A percentile compares a stretch with the other conserved stretches of the same genome.
phyloP scores from a whole-genome alignment of 306 rosid species.

The Corylus avellana region DNA sequence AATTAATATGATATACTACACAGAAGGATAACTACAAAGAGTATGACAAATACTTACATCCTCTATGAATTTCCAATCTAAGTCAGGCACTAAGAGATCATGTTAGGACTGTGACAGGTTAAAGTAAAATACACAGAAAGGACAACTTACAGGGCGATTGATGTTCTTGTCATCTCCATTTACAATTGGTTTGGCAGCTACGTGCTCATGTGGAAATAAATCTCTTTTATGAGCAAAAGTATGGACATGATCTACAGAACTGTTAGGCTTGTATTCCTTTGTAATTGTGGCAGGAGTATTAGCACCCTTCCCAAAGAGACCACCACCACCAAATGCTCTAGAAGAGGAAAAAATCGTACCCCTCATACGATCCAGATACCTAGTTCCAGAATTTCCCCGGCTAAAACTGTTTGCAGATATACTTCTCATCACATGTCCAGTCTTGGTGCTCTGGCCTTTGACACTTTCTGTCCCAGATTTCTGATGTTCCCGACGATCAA shows the following conservation, averaged over 20 bases:
- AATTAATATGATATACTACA: neutral
- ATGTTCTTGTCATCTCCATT: slow-evolving; percentile 68
- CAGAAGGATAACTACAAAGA: slow-evolving; percentile 6
- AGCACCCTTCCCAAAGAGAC: slow-evolving; percentile 74
- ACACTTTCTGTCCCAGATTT: slow-evolving; percentile 59
- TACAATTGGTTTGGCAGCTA: slow-evolving; percentile 50
- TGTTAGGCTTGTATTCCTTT: slow-evolving; percentile 68
- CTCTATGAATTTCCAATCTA: neutral
- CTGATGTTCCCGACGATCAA: slow-evolving; percentile 61
- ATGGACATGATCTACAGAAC: slow-evolving; percentile 66
- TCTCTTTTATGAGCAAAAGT: slow-evolving; percentile 59
- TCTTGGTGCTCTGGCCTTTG: slow-evolving; percentile 57
- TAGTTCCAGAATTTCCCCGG: slow-evolving; percentile 71
- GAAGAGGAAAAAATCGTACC: slow-evolving; percentile 91
- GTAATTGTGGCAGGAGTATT: slow-evolving; percentile 44
- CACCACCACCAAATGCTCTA: slow-evolving; percentile 78
- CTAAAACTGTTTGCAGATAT: slow-evolving; percentile 44
- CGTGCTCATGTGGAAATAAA: slow-evolving; percentile 58
- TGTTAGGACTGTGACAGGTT: slow-evolving; percentile 1
- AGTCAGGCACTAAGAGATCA: slow-evolving; percentile 11
- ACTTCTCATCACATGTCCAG: slow-evolving; percentile 53
- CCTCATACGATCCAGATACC: slow-evolving; percentile 90
- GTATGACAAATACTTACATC: slow-evolving; percentile 8
- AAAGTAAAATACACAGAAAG: slow-evolving; percentile 14
- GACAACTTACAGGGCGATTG: slow-evolving; percentile 69